Evolutionary conservation across 257 asterid genomes (phyloP).

Genomic region (Sherardia arvensis): DNA sequence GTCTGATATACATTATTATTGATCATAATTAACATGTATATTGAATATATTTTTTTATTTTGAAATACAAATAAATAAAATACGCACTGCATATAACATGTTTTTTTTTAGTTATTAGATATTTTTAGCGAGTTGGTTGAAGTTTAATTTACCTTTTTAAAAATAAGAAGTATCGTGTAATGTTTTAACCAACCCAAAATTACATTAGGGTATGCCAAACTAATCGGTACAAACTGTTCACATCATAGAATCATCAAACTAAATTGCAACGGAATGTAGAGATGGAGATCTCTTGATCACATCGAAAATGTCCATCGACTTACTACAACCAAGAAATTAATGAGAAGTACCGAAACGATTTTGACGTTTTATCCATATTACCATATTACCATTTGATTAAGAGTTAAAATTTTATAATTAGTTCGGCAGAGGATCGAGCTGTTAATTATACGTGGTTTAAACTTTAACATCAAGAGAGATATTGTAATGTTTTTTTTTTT

Average conservation of each 20-base stretch:
- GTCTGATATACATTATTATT: no score
- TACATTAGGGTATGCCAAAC: not conserved
- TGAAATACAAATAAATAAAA: no score
- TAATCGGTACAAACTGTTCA: not conserved
- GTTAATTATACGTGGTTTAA: not conserved
- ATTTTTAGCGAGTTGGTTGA: no score
- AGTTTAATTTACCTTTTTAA: no score
- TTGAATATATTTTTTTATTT: no score
- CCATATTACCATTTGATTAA: not conserved
- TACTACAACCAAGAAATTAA: not conserved
- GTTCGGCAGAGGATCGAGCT: not conserved
- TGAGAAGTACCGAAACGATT: not conserved
- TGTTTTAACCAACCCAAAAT: not conserved
- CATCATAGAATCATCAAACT: not conserved
- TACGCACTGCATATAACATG: no score
- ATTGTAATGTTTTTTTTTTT: no score
- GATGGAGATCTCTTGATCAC: not conserved
- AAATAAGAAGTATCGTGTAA: no score
- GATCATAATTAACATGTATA: no score
- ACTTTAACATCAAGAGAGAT: not conserved
- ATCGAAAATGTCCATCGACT: not conserved
- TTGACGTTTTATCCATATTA: not conserved
- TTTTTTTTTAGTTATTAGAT: no score
- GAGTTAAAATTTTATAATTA: not conserved
- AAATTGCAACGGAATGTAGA: not conserved